Conservation (phyloP, 352 stramenopile genomes). For the Peronospora destructor region DNA sequence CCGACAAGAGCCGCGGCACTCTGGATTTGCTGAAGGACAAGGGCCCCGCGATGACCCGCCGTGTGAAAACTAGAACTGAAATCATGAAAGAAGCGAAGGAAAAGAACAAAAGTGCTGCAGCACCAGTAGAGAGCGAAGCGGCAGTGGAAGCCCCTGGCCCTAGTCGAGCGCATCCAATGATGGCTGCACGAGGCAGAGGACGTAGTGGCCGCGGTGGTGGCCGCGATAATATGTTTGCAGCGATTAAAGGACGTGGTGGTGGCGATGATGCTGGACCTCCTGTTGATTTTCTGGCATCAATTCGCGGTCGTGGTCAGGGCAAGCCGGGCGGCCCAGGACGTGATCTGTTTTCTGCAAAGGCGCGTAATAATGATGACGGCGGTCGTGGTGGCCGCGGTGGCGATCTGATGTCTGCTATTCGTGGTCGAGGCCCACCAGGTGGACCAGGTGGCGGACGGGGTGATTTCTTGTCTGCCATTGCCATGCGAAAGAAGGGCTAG, state of each 20-base stretch:
- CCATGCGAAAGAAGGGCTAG: conserved; percentile 58
- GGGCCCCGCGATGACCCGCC: conserved; percentile 42
- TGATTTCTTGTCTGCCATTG: conserved; percentile 58
- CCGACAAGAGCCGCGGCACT: conserved; percentile 50
- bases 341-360: conserved; percentile 59
- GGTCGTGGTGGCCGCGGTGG: conserved; percentile 30
- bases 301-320: conserved; percentile 45
- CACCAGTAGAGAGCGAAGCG: conserved; percentile 37
- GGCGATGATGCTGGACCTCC: conserved; percentile 34
- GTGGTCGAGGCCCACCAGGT: conserved; percentile 34
- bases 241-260: conserved; percentile 44
- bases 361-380: conserved; percentile 22
- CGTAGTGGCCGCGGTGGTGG: conserved; percentile 32
- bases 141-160: conserved; percentile 26
- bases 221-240: conserved; percentile 46
- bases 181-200: conserved; percentile 30
- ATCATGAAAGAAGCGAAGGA: conserved; percentile 86
- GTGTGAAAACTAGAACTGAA: conserved; percentile 60
- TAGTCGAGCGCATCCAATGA: conserved; percentile 42
- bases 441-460: conserved; percentile 29
- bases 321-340: conserved; percentile 38
- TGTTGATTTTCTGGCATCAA: conserved; percentile 46
- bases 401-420: conserved; percentile 55
- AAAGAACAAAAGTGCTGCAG: conserved; percentile 41
- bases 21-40: conserved; percentile 62